Base-by-base conservation (phyloP, 768 basidiomycete species). In the Mrakia frigida region DNA sequence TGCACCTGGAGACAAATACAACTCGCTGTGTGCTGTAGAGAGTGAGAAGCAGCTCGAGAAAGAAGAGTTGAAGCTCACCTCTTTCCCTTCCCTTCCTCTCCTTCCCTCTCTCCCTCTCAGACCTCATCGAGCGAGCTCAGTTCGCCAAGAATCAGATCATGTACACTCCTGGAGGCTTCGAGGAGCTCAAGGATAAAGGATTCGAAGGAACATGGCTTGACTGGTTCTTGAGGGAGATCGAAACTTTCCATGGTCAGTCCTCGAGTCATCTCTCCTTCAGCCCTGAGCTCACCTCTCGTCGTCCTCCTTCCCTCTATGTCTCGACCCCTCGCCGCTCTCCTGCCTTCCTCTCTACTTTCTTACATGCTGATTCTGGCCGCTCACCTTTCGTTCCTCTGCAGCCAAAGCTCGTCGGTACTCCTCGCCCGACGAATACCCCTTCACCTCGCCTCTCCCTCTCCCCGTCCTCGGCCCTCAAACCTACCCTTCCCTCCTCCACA, bases 351-450 rank as follows among this genome's bases (percentile, higher is more conserved):
- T 63, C 25, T n/a, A 7, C 70, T 33, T 25, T 28, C 31, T 6
- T 46, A 46, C 11, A 50, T 21, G 21, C 46, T 50, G 16, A 50
- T 14, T n/a, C n/a, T n/a, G n/a, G n/a, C 23, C 25, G 46, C 25
- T 28, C 67, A 46, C 35, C 35, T 35, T 21, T 31, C 52, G n/a
- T 37, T 46, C 3, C 46, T 52, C 41, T 70, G 28, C 82, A 98
- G 96, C 82, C 56, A 78, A 78, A 59, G 77, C 77, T n/a, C 63
- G 77, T 7, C 77, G 77, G 25, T 78, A 78, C 73, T 60, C 72
- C n/a, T 78, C 77, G n/a, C 97, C 97, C 60, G 97, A 99, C 82
- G 97, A 99, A 86, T 94, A 96, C 81, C 94, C 97, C 0, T 99
- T 99, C 86, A 92, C 83, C 35, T 81, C 84, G 21, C 86, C 88